Evolutionary conservation across 2,329 filamentous ascomycete species (phyloP).

Genomic region (Aspergillus quadrilineatus): DNA sequence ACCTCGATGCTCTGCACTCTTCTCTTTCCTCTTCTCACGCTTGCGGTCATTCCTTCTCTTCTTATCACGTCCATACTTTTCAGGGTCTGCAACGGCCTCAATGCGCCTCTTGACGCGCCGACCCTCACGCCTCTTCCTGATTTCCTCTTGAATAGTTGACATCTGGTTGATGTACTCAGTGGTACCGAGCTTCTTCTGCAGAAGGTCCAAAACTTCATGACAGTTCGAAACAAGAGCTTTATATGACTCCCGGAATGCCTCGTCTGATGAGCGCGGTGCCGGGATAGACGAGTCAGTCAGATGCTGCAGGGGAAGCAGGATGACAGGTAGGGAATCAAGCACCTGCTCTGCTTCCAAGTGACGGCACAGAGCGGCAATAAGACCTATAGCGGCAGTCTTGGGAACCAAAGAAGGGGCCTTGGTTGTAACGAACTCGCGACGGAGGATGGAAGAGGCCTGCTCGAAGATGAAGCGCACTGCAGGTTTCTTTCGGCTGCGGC

Average conservation of each 20-base stretch:
- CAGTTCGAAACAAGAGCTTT: slow-evolving; percentile 70
- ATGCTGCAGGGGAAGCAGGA: slow-evolving; percentile 72
- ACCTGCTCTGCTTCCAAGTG: slow-evolving; percentile 61
- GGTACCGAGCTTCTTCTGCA: slow-evolving; percentile 83
- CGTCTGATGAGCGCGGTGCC: slow-evolving; percentile 68
- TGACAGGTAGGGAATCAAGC: slow-evolving; percentile 60
- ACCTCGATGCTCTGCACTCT: slow-evolving; percentile 68
- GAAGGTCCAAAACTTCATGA: slow-evolving; percentile 72
- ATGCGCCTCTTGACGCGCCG: slow-evolving; percentile 83
- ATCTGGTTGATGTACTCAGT: slow-evolving; percentile 74
- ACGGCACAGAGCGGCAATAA: slow-evolving; percentile 68
- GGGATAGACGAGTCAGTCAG: slow-evolving; percentile 78
- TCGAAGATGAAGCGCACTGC: slow-evolving; percentile 74
- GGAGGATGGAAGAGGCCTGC: slow-evolving; percentile 74
- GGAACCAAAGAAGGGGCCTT: slow-evolving; percentile 64
- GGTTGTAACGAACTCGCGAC: slow-evolving; percentile 68
- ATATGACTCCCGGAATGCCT: slow-evolving; percentile 66
- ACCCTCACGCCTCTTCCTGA: slow-evolving; percentile 70
- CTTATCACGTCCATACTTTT: slow-evolving; percentile 75
- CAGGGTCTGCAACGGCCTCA: slow-evolving; percentile 79
- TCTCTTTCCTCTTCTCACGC: slow-evolving; percentile 78
- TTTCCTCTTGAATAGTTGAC: slow-evolving; percentile 68
- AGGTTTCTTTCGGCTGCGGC: slow-evolving; percentile 38
- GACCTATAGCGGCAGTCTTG: slow-evolving; percentile 72
- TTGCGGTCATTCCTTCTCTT: slow-evolving; percentile 80